Evolutionary conservation across 768 basidiomycete genomes (phyloP).

Genomic region (Pholiota molesta): DNA sequence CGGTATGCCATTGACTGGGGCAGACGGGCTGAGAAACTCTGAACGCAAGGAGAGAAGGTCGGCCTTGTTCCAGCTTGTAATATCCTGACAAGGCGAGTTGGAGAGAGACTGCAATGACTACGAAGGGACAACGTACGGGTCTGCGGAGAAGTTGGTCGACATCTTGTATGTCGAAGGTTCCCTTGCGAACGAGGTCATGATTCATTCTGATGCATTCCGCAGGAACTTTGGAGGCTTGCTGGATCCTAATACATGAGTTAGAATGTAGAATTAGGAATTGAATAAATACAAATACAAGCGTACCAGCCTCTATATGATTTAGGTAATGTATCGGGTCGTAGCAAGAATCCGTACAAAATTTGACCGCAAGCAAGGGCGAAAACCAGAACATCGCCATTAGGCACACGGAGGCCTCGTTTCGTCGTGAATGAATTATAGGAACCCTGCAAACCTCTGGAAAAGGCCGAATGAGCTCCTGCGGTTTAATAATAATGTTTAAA

Average conservation of each 20-base stretch:
- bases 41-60: slow-evolving; percentile 48
- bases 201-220: slow-evolving; percentile 63
- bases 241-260: slow-evolving; percentile 54
- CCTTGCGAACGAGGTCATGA: slow-evolving; percentile 57
- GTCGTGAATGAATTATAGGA: slow-evolving; percentile 80
- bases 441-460: slow-evolving; percentile 81
- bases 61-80: slow-evolving; percentile 52
- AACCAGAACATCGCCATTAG: slow-evolving; percentile 81
- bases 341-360: slow-evolving; percentile 79
- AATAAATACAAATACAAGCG: slow-evolving; percentile 16
- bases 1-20: slow-evolving; percentile 20
- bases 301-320: slow-evolving; percentile 76
- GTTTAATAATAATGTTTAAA: neutral
- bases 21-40: slow-evolving; percentile 34
- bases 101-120: neutral
- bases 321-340: slow-evolving; percentile 86
- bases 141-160: slow-evolving; percentile 57
- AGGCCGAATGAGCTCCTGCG: neutral
- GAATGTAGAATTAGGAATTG: neutral
- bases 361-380: slow-evolving; percentile 86
- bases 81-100: slow-evolving; percentile 39
- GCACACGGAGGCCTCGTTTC: slow-evolving; percentile 68
- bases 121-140: slow-evolving; percentile 37
- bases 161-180: slow-evolving; percentile 54
- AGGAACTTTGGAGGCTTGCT: slow-evolving; percentile 66